Base-by-base conservation (phyloP, 179 eudicot genomes). In the Drosera spatulata region DNA sequence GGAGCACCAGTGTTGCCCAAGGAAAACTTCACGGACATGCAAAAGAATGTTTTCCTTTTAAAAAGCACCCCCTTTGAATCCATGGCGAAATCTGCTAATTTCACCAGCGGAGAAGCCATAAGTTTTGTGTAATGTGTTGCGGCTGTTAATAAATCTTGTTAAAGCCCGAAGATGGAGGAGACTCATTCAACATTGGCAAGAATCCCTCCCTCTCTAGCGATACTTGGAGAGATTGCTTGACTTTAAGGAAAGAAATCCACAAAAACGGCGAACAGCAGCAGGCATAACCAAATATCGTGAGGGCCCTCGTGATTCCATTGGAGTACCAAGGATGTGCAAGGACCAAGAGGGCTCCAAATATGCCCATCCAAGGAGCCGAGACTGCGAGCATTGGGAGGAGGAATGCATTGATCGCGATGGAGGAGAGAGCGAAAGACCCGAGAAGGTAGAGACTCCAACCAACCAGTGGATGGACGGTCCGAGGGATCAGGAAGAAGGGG, bases 401-500 rank as follows among this genome's bases (percentile, higher is more conserved):
- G 72, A 93, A 86, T 9, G 81, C 79, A 22, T 81, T 85, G 7
- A 78, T 69, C 4, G 77, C 78, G 40, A 93, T 73, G 3, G 73
- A 76, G 53, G 78, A 81, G 10, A 93, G 76, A 0, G 95, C 67
- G 2, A 83, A 71, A 4, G 81, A 67, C 9, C 99, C 99, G 0
- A 89, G 67, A 51, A 93, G 61, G 75, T 93, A 93, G 39, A 89
- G 78, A 14, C 71, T 67, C 99, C 99, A 93, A 6, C 99, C 99
- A 0, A 89, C 56, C 0, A 93, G 43, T 4, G 99, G 99, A 53
- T 93, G 96, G 42, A 80, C 53, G 0, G 99, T 93, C 65, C 65
- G 77, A 43, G 99, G 99, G 43, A 86, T 80, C 67, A 89, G 51
- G 70, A 77, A 67, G 73, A 84, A 76, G 2, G 99, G 99, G 60